Evolutionary conservation across 2,329 filamentous ascomycete genomes (phyloP).

Genomic region (Aplosporella prunicola): DNA sequence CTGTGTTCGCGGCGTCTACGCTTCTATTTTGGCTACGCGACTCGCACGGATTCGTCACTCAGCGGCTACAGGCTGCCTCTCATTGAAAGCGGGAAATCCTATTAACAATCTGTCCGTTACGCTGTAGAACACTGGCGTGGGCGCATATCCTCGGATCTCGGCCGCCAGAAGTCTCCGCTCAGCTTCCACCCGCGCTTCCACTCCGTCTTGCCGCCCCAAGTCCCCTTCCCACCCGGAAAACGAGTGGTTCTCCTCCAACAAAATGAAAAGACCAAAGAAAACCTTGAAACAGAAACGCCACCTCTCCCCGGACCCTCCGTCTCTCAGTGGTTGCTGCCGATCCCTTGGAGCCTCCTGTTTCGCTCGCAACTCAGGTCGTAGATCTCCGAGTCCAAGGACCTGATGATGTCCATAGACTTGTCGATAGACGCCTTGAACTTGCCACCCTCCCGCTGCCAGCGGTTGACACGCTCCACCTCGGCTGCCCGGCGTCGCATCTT

Average conservation of each 20-base stretch:
- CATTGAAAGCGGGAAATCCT: constrained; percentile 19
- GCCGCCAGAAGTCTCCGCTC: too few relatives aligned
- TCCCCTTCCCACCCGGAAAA: constrained; percentile 20
- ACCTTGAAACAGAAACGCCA: constrained; percentile 17
- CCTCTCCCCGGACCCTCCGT: constrained; percentile 19
- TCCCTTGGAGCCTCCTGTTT: constrained; percentile 25
- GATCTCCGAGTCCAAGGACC: constrained; percentile 62
- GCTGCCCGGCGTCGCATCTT: constrained; percentile 67
- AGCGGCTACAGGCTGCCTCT: constrained; percentile 29
- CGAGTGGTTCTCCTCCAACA: constrained; percentile 24
- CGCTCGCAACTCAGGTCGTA: constrained; percentile 52
- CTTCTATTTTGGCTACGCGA: constrained; percentile 26
- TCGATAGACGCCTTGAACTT: constrained; percentile 51
- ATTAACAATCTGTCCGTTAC: constrained; percentile 23
- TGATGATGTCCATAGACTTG: constrained; percentile 63
- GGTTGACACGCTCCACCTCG: constrained; percentile 63
- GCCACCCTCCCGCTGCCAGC: constrained; percentile 65
- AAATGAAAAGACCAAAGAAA: constrained; percentile 21
- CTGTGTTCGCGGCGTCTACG: constrained; percentile 14
- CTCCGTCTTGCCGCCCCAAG: constrained; percentile 23
- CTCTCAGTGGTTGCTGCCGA: constrained; percentile 15
- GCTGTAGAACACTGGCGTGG: constrained; percentile 11
- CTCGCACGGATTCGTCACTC: constrained; percentile 30
- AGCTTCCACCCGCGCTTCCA: constrained; percentile 20
- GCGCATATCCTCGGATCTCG: too few relatives aligned